Conservation (phyloP, 805 yeast species). For the Starmerella asiatica region DNA sequence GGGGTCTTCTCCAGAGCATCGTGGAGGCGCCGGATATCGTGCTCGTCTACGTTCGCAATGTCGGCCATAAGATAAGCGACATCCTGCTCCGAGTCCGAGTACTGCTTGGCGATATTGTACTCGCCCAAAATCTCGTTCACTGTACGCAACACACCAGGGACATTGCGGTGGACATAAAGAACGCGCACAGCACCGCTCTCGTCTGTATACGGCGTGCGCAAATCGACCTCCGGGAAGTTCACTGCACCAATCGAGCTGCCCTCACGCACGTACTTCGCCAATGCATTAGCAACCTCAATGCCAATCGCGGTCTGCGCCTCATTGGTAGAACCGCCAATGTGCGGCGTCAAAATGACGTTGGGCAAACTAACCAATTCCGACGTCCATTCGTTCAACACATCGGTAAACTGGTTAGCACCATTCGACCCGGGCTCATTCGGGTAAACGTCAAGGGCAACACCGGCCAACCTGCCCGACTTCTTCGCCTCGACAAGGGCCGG, state of each 20-base stretch:
- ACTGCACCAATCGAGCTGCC: slow-evolving; percentile 92
- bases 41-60: slow-evolving; percentile 67
- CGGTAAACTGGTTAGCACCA: slow-evolving; percentile 65
- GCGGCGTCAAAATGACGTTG: slow-evolving; percentile 89
- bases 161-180: slow-evolving; percentile 89
- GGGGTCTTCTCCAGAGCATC: slow-evolving; percentile 80
- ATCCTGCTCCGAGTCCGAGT: slow-evolving; percentile 91
- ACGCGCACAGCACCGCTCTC: slow-evolving; percentile 76
- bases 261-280: slow-evolving; percentile 86
- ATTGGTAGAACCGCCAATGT: slow-evolving; percentile 97
- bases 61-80: slow-evolving; percentile 98
- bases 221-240: slow-evolving; percentile 94
- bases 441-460: slow-evolving; percentile 92
- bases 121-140: slow-evolving; percentile 90
- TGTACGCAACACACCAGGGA: slow-evolving; percentile 95
- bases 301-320: slow-evolving; percentile 98
- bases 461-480: slow-evolving; percentile 87
- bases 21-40: slow-evolving; percentile 73
- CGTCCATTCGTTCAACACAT: slow-evolving; percentile 68
- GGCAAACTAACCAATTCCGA: slow-evolving; percentile 67
- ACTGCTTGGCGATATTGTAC: slow-evolving; percentile 95
- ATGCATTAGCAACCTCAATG: slow-evolving; percentile 77
- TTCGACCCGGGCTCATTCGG: slow-evolving; percentile 97
- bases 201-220: slow-evolving; percentile 81
- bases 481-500: slow-evolving; percentile 85